These are phyloP conservation scores for Trichophaea hybrida DNA, from an alignment of 2,329 filamentous ascomycete genomes.

Conservation along the genomic window DNA sequence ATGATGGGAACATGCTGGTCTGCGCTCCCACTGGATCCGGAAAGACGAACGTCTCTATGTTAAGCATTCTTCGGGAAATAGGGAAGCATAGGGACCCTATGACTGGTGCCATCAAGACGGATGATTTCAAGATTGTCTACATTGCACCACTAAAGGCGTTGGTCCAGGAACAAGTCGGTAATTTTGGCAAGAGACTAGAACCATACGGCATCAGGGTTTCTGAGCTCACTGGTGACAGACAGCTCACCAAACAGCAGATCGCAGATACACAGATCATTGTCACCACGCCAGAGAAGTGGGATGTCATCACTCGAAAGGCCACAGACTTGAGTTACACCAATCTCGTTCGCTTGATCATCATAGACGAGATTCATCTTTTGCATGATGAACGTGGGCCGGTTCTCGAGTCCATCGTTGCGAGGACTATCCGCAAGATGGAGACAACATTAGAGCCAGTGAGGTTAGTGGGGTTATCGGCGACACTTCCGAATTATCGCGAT, in stretches of 20 bases:
- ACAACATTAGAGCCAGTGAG: slow-evolving; percentile 89
- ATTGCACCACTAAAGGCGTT: slow-evolving; percentile 91
- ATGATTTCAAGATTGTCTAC: slow-evolving; percentile 97
- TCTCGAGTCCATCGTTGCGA: slow-evolving; percentile 87
- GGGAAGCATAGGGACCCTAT: slow-evolving; percentile 81
- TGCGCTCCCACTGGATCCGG: slow-evolving; percentile 94
- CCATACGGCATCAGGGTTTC: slow-evolving; percentile 83
- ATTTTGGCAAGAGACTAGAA: slow-evolving; percentile 82
- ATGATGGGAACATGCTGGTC: slow-evolving; percentile 94
- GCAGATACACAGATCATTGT: slow-evolving; percentile 96
- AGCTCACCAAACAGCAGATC: slow-evolving; percentile 97
- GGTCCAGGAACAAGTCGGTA: slow-evolving; percentile 95
- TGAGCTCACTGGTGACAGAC: slow-evolving; percentile 93
- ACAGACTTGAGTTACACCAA: slow-evolving; percentile 95
- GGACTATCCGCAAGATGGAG: slow-evolving; percentile 83
- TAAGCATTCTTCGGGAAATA: slow-evolving; percentile 88
- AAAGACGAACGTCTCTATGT: slow-evolving; percentile 97
- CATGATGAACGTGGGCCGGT: slow-evolving; percentile 96
- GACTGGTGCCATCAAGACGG: slow-evolving; percentile 87
- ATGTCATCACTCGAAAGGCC: slow-evolving; percentile 95
- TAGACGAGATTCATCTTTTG: slow-evolving; percentile 93
- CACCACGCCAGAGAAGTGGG: slow-evolving; percentile 97
- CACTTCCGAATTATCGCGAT: slow-evolving; percentile 89
- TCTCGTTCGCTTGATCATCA: slow-evolving; percentile 87
- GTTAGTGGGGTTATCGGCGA: slow-evolving; percentile 83